These are phyloP conservation scores for Exophiala xenobiotica DNA, from an alignment of 2,329 filamentous ascomycete genomes.

Conservation along the genomic window DNA sequence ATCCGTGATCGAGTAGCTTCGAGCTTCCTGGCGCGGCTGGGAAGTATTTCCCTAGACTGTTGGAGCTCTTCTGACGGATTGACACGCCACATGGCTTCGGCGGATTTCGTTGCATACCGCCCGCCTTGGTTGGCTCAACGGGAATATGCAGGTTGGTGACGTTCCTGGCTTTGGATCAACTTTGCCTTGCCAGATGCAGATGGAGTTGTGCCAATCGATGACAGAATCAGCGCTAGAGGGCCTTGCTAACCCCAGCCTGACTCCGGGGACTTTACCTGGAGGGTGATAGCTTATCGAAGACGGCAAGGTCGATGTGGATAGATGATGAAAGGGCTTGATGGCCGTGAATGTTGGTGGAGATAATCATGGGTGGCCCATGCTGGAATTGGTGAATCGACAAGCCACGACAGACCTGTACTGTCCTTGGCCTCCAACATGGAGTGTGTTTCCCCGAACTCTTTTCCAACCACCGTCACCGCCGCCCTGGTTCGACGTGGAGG, in stretches of 20 bases:
- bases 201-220: conserved; percentile 19
- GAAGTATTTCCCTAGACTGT: not conserved
- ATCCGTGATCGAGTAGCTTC: not conserved
- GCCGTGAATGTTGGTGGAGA: not conserved
- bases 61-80: conserved; percentile 2
- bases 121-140: not conserved
- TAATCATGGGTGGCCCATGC: not conserved
- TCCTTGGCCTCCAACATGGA: too few relatives aligned
- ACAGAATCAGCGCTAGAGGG: conserved; percentile 6
- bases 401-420: too few relatives aligned
- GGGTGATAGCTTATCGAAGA: conserved; percentile 2
- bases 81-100: conserved; percentile 24
- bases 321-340: not conserved
- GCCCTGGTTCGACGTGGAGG: not conserved
- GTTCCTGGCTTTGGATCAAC: conserved; percentile 24
- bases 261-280: conserved; percentile 10
- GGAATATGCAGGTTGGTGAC: conserved; percentile 17
- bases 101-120: not conserved
- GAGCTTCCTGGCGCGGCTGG: conserved; percentile 2
- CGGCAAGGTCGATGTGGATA: not conserved
- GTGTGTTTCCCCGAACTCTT: conserved; percentile 14
- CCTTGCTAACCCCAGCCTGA: conserved; percentile 1
- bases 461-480: conserved; percentile 10
- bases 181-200: conserved; percentile 22
- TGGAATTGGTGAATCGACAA: not conserved